Evolutionary conservation across 345 rosid species (phyloP), one percentile per base, ranked within the genome.

Genomic region (Streptanthus diversifolius): DNA sequence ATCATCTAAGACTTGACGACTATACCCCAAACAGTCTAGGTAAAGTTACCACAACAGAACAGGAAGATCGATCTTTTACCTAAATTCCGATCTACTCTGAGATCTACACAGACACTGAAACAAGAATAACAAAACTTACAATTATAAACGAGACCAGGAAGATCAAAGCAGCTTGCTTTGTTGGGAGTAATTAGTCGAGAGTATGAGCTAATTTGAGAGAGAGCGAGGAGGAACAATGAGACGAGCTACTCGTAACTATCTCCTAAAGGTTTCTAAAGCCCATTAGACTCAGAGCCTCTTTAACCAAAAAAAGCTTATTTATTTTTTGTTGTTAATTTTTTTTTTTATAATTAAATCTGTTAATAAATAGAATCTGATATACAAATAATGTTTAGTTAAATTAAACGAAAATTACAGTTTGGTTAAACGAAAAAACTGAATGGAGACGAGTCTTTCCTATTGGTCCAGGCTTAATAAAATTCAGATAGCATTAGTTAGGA

Each of bases 31-130:
- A 7, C 8, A 27, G 32, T 40, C 1, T 21, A 52, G 10, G 24
- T 27, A 18, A 48, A 3, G 3, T 1, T 39, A 22, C 0, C 2
- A 27, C 17, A 71, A 49, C n/a, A 61, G 41, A 29, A 13, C 7
- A 11, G 8, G 59, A 70, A 14, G 54, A 51, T 14, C 62, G 73
- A 68, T 61, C 69, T 22, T 18, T 60, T 4, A 44, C 22, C 57
- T 61, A 40, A 33, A 44, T 61, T 75, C 51, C 56, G 77, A 73
- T 73, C 71, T 73, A 35, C 48, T 44, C 27, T 54, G 39, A 55
- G 64, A 72, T 63, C 57, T 43, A 64, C 2, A 43, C 12, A 44
- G 27, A 55, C 24, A 1, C 21, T 32, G 7, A 2, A 43, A 32
- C n/a, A n/a, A 8, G 30, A 43, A 33, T 35, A 55, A 11, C 4